phyloP scores from a whole-genome alignment of 768 basidiomycete genomes.

The Tubosaeta brunneosetosa region DNA sequence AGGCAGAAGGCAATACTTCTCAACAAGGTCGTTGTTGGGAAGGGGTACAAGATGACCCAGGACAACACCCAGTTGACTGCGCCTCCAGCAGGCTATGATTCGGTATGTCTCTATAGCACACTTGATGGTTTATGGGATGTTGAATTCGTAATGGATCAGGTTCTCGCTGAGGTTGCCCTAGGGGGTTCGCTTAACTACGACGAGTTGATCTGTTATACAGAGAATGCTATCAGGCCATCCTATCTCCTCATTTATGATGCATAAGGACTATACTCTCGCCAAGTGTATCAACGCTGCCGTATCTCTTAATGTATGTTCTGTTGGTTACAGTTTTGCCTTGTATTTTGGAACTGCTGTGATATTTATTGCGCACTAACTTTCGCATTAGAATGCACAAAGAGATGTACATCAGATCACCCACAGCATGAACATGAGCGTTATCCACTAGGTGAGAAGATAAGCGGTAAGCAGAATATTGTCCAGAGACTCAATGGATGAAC shows the following conservation, averaged over 20 bases:
- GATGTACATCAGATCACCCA: too few relatives aligned
- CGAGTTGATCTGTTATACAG: constrained; percentile 64
- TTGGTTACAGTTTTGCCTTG: not conserved
- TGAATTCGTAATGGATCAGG: constrained; percentile 34
- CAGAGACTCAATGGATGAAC: too few relatives aligned
- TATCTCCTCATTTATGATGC: constrained; percentile 67
- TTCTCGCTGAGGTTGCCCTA: constrained; percentile 53
- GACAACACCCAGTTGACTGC: constrained; percentile 52
- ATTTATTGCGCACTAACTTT: constrained; percentile 4
- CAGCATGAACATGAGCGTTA: too few relatives aligned
- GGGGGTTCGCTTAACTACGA: constrained; percentile 67
- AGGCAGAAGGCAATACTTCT: constrained; percentile 61
- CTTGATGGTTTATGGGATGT: not conserved
- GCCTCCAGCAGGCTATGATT: constrained; percentile 62
- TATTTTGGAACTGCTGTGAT: not conserved
- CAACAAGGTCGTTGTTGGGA: constrained; percentile 71
- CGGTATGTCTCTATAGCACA: constrained; percentile 38
- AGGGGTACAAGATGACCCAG: constrained; percentile 59
- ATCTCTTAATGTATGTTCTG: constrained; percentile 5
- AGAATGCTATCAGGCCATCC: constrained; percentile 69
- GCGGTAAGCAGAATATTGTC: too few relatives aligned
- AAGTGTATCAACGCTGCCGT: not conserved
- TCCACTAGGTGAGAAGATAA: too few relatives aligned
- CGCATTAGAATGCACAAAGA: not conserved
- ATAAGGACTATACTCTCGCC: constrained; percentile 3